Base-by-base conservation (phyloP, 768 basidiomycete species). In the Termitomyces titanicus region DNA sequence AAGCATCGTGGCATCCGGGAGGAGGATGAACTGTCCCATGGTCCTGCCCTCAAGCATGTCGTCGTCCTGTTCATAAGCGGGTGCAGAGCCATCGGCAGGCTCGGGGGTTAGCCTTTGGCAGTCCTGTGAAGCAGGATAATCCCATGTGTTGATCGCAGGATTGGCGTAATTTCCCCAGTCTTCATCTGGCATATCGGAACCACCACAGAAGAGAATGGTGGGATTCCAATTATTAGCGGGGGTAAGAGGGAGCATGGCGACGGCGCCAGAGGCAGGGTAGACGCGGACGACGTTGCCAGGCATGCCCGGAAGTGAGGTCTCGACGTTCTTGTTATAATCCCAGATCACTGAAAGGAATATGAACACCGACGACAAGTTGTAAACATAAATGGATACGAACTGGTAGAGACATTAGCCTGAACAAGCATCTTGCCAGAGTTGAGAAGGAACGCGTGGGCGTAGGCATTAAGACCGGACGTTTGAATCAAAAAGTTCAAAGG, bases 11-110 rank as follows among this genome's bases (percentile, higher is more conserved):
- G 86, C 88, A 51, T 91, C 83, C 0, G 93, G 85, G 8, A 97
- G 84, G 38, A 81, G 77, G 68, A 95, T 85, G 66, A 96, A 93
- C 66, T 93, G 90, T 6, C 94, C 94, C 94, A 98, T 98, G 20
- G 90, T 92, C 22, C 93, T 82, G 0, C 84, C 82, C 55, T 85
- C 79, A 9, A 83, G 75, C 79, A 94, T 83, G 57, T 83, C 69
- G 59, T 95, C 94, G 55, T 94, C 92, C 63, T 88, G 77, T 6
- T 75, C 70, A 65, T 90, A 92, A 0, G 57, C 68, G 0, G 85
- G 77, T 1, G 75, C 46, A 3, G 86, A 83, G 2, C 87, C 87
- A 51, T 87, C 86, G 1, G 67, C 66, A 46, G 91, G 91, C 64
- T 96, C 93, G 0, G 96, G 94, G 0, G 88, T 92, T 64, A 98